These are phyloP conservation scores for Wickerhamomyces hampshirensis DNA, from an alignment of 805 yeast species.

Conservation along the genomic window DNA sequence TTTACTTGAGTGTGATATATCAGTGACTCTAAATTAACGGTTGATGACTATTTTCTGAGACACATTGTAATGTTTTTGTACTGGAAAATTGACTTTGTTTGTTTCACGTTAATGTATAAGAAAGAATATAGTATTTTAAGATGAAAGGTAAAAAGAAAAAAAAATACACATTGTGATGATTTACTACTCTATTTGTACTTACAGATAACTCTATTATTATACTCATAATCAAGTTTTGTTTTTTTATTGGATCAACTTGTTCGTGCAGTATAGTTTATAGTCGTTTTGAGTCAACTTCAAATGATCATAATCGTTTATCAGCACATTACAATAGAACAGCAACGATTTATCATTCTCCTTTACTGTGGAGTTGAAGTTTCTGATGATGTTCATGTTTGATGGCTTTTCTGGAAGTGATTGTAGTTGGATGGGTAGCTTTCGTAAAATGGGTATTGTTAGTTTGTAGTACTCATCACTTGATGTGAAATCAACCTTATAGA, in stretches of 20 bases:
- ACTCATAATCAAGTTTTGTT: too few relatives aligned
- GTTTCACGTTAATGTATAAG: background rate
- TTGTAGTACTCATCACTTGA: constrained; percentile 12
- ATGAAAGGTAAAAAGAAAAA: too few relatives aligned
- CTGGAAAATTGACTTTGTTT: background rate
- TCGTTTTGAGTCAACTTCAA: constrained; percentile 9
- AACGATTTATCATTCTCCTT: constrained; percentile 11
- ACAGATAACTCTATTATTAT: too few relatives aligned
- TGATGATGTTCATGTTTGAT: constrained; percentile 13
- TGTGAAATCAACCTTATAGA: constrained; percentile 12
- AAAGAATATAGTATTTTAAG: too few relatives aligned
- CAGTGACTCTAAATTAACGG: background rate
- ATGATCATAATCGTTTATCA: constrained; percentile 19
- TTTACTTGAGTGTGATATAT: constrained; percentile 18
- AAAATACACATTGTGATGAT: too few relatives aligned
- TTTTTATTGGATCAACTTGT: too few relatives aligned
- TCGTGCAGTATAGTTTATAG: constrained; percentile 16
- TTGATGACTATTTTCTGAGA: too few relatives aligned
- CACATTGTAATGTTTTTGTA: background rate
- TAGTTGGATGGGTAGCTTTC: constrained; percentile 9
- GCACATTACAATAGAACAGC: constrained; percentile 17
- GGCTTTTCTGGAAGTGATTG: constrained; percentile 10
- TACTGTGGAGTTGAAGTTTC: constrained; percentile 21
- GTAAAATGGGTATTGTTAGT: constrained; percentile 16
- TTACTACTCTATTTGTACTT: too few relatives aligned